Percentiles rank a stretch among this genome's conserved stretches.
These are phyloP conservation scores for Lactifluus rugatus DNA, from an alignment of 768 basidiomycete genomes.

Conservation along the genomic window DNA sequence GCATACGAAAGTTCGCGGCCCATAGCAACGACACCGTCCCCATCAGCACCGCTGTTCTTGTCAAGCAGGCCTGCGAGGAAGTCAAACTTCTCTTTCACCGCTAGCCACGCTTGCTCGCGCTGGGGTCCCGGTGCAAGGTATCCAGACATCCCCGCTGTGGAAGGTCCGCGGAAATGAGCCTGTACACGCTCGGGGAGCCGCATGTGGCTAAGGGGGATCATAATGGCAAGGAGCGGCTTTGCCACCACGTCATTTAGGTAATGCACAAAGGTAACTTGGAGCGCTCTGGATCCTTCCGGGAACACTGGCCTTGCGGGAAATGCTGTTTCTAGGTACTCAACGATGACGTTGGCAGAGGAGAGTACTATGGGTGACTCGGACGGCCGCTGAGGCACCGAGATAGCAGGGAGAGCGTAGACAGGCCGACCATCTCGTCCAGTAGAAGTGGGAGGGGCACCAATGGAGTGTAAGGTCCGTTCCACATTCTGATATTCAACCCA, in stretches of 20 bases:
- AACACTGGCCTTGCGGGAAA: constrained; percentile 65
- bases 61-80: constrained; percentile 56
- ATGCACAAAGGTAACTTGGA: constrained; percentile 62
- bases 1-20: constrained; percentile 61
- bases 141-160: constrained; percentile 16
- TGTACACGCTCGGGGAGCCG: constrained; percentile 48
- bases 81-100: constrained; percentile 57
- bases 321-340: constrained; percentile 58
- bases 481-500: constrained; percentile 68
- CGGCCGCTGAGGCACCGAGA: constrained; percentile 48
- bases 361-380: constrained; percentile 40
- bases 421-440: constrained; percentile 46
- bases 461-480: constrained; percentile 46
- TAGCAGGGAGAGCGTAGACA: constrained; percentile 59
- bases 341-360: constrained; percentile 51
- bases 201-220: constrained; percentile 59
- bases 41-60: constrained; percentile 51
- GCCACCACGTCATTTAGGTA: constrained; percentile 57
- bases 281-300: constrained; percentile 58
- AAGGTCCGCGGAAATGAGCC: constrained; percentile 34
- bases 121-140: constrained; percentile 31
- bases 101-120: constrained; percentile 55
- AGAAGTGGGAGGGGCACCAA: constrained; percentile 51
- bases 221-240: constrained; percentile 57
- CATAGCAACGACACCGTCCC: constrained; percentile 54